Evolutionary conservation across 1,139 yeast species (phyloP).

Genomic region (Yamadazyma buinensis): DNA sequence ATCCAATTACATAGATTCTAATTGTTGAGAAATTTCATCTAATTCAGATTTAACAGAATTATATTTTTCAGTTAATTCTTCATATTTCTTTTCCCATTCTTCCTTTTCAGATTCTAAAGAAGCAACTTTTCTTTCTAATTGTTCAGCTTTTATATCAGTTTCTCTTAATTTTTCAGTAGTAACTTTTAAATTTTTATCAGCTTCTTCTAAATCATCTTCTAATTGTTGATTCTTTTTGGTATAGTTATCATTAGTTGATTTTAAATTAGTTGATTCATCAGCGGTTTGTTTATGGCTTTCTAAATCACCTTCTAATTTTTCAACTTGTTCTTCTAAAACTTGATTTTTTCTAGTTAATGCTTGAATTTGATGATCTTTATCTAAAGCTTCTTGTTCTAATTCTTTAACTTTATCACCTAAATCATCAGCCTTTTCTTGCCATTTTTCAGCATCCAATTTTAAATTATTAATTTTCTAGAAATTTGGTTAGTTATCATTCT

Average conservation of each 20-base stretch:
- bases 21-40: constrained; percentile 90
- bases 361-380: constrained; percentile 93
- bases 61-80: constrained; percentile 82
- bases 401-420: constrained; percentile 75
- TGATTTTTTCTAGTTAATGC: constrained; percentile 90
- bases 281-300: constrained; percentile 83
- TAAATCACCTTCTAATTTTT: constrained; percentile 78
- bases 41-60: constrained; percentile 82
- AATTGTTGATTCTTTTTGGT: constrained; percentile 88
- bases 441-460: constrained; percentile 91
- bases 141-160: constrained; percentile 95
- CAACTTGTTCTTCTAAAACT: constrained; percentile 86
- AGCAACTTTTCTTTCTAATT: constrained; percentile 90
- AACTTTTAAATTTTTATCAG: constrained; percentile 88
- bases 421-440: constrained; percentile 96
- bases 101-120: constrained; percentile 92
- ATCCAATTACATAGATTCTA: constrained; percentile 70
- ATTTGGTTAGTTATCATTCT: too few relatives aligned
- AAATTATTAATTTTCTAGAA: constrained; percentile 79
- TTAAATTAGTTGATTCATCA: constrained; percentile 87
- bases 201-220: constrained; percentile 91
- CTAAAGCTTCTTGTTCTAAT: constrained; percentile 86
- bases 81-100: constrained; percentile 87
- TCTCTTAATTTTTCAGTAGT: constrained; percentile 93
- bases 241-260: constrained; percentile 85